These are phyloP conservation scores for Jacaranda copaia DNA, from an alignment of 257 asterid species.

Conservation along the genomic window DNA sequence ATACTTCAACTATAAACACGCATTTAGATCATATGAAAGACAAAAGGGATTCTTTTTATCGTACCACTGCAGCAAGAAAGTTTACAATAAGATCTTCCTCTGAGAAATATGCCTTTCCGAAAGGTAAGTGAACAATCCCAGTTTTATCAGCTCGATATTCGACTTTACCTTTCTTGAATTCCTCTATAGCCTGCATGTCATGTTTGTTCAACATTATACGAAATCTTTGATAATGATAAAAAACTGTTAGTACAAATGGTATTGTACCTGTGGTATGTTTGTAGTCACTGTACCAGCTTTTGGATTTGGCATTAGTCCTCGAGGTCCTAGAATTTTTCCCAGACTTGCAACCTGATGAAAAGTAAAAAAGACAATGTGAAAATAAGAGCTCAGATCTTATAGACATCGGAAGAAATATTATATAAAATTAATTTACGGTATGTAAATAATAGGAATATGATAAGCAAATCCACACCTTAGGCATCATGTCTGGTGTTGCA, in stretches of 20 bases:
- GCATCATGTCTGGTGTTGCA: conserved; percentile 82
- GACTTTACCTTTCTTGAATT: conserved; percentile 82
- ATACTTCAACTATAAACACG: neutral
- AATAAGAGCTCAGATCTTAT: neutral
- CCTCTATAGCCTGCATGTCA: conserved; percentile 64
- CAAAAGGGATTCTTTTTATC: neutral
- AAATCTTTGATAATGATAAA: neutral
- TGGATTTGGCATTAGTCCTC: conserved; percentile 86
- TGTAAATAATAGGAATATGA: neutral
- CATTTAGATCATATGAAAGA: neutral
- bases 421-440: too few species aligned
- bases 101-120: conserved; percentile 67
- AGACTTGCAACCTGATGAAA: conserved; percentile 66
- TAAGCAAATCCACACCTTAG: conserved; percentile 52
- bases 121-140: conserved; percentile 81
- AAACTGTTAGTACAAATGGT: neutral
- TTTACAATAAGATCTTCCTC: conserved; percentile 71
- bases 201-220: neutral
- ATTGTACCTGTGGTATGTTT: conserved; percentile 72
- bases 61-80: conserved; percentile 73
- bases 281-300: conserved; percentile 84
- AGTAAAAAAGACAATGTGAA: neutral
- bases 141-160: conserved; percentile 87
- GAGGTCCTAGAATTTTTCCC: conserved; percentile 74
- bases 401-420: neutral